phyloP scores from a whole-genome alignment of 1,284 basidiomycete genomes.

The Peniophora sp. region DNA sequence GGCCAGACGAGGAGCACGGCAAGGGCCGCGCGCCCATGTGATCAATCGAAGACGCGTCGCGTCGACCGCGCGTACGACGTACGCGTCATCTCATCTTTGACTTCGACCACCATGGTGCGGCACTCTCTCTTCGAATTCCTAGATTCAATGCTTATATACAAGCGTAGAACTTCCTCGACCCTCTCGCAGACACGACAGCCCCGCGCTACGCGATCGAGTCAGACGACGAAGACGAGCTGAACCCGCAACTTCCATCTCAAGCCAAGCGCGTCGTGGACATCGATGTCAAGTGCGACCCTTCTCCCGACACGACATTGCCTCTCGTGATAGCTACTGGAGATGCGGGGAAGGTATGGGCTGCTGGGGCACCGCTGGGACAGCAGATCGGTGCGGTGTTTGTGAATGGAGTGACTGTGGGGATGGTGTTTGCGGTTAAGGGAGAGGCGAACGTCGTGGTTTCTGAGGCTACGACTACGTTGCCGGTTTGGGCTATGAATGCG shows the following conservation, averaged over 20 bases:
- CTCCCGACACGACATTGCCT: constrained; percentile 5
- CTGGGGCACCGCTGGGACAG: constrained; percentile 42
- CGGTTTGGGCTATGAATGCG: constrained; percentile 40
- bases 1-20: too few relatives aligned
- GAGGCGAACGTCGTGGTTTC: constrained; percentile 42
- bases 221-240: constrained; percentile 56
- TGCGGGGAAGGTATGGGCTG: constrained; percentile 42
- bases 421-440: constrained; percentile 46
- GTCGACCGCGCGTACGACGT: too few relatives aligned
- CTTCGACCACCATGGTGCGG: too few relatives aligned
- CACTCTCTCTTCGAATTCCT: too few relatives aligned
- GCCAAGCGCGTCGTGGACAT: constrained; percentile 21
- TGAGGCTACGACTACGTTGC: constrained; percentile 41
- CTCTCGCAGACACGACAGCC: constrained; percentile 45
- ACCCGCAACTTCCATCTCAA: constrained; percentile 25
- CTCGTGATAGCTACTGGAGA: constrained; percentile 41
- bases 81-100: too few relatives aligned
- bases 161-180: constrained; percentile 38
- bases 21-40: too few relatives aligned
- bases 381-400: constrained; percentile 39
- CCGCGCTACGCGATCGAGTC: constrained; percentile 59
- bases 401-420: constrained; percentile 42
- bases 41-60: too few relatives aligned
- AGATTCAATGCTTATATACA: too few relatives aligned
- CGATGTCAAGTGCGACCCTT: constrained; percentile 29